phyloP scores from a whole-genome alignment of 805 yeast genomes.

The Metschnikowia gruessii region DNA sequence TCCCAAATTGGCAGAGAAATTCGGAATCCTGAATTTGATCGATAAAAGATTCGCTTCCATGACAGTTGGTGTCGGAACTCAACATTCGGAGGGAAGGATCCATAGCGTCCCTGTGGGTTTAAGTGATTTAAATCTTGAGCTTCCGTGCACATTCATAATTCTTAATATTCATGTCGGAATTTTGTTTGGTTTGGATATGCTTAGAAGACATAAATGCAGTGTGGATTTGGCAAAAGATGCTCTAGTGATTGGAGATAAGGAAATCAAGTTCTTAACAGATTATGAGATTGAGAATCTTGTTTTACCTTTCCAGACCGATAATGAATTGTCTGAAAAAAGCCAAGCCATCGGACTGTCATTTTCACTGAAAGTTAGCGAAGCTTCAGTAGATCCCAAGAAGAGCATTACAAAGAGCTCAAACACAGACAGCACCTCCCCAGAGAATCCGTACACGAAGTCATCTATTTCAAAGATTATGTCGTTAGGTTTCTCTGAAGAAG shows the following conservation, averaged over 20 bases:
- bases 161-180: conserved; percentile 71
- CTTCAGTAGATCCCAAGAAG: neutral
- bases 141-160: conserved; percentile 41
- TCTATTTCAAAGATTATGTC: conserved; percentile 28
- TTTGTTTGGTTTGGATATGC: conserved; percentile 85
- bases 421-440: neutral
- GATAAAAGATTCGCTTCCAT: conserved; percentile 79
- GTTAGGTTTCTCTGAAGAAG: conserved; percentile 67
- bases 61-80: conserved; percentile 88
- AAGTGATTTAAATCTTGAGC: conserved; percentile 46
- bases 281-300: conserved; percentile 52
- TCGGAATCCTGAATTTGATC: conserved; percentile 67
- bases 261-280: conserved; percentile 70
- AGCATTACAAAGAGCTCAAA: neutral
- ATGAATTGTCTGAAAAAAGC: neutral
- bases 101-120: conserved; percentile 86
- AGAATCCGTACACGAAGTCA: neutral
- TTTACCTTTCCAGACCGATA: conserved; percentile 12
- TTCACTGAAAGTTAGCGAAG: neutral
- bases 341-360: neutral
- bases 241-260: conserved; percentile 68
- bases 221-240: conserved; percentile 69
- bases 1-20: conserved; percentile 67
- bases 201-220: conserved; percentile 79
- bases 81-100: conserved; percentile 74